Percentiles rank a stretch among this genome's conserved stretches.
Conservation (phyloP, 2,329 filamentous ascomycete species). For the Aschersonia sp. region DNA sequence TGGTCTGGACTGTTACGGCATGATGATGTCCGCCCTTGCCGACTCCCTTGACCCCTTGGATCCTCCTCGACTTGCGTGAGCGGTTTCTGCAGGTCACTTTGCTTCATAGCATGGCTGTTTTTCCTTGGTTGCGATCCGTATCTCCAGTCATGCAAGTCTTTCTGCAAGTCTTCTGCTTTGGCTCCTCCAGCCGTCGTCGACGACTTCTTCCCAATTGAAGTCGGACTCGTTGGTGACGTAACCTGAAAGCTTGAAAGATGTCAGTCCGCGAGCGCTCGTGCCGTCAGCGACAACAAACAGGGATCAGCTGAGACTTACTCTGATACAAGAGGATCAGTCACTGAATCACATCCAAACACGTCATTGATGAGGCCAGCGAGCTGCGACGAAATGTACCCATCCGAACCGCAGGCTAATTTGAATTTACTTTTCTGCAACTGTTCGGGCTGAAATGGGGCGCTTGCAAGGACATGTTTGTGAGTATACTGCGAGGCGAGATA, state of each 20-base stretch:
- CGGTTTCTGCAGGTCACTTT: neutral
- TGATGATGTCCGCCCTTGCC: neutral
- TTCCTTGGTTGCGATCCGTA: neutral
- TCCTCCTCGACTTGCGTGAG: too few species aligned
- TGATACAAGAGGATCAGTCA: neutral
- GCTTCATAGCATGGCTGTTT: neutral
- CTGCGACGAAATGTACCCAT: slow-evolving; percentile 1
- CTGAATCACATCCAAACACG: slow-evolving; percentile 2
- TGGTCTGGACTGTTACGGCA: neutral
- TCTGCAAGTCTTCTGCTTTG: neutral
- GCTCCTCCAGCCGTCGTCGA: too few species aligned
- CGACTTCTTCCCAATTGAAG: neutral
- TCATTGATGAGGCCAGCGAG: slow-evolving; percentile 2
- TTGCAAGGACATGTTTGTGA: neutral
- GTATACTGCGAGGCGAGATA: neutral
- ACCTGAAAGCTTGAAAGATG: neutral
- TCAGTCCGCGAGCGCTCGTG: too few species aligned
- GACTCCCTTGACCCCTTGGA: too few species aligned
- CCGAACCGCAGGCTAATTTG: neutral
- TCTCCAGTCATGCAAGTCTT: neutral
- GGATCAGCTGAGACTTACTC: neutral
- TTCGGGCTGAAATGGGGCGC: neutral
- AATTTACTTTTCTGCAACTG: neutral
- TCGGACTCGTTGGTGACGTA: neutral
- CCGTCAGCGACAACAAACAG: slow-evolving; percentile 4